Percentiles rank a stretch among this genome's conserved stretches.
phyloP scores from a whole-genome alignment of 2,329 filamentous ascomycete species.

The Akanthomyces muscarius region DNA sequence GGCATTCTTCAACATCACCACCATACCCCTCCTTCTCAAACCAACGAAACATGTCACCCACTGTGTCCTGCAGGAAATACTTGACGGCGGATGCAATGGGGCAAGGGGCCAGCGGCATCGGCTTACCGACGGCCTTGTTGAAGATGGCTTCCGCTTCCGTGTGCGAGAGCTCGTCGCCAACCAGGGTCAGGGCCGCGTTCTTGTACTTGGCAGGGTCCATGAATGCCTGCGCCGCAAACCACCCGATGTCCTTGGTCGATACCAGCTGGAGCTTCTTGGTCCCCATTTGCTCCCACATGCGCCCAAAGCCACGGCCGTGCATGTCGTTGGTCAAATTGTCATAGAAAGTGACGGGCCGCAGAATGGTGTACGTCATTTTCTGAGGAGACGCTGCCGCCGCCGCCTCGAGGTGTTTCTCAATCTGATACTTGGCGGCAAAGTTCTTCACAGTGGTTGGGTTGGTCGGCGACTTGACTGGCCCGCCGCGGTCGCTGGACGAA shows the following conservation, averaged over 20 bases:
- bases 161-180: conserved; percentile 38
- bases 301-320: conserved; percentile 30
- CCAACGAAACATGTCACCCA: conserved; percentile 36
- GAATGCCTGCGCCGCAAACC: conserved; percentile 36
- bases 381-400: conserved; percentile 15
- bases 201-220: conserved; percentile 29
- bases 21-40: conserved; percentile 34
- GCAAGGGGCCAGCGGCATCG: conserved; percentile 28
- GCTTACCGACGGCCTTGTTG: conserved; percentile 27
- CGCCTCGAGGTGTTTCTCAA: conserved; percentile 55
- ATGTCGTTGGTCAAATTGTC: conserved; percentile 34
- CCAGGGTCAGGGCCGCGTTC: conserved; percentile 33
- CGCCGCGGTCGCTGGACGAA: conserved; percentile 57
- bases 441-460: conserved; percentile 55
- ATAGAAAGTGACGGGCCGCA: conserved; percentile 39
- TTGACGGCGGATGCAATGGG: conserved; percentile 25
- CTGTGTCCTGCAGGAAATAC: conserved; percentile 30
- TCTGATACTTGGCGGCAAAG: conserved; percentile 56
- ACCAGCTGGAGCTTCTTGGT: conserved; percentile 34
- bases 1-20: conserved; percentile 30
- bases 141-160: conserved; percentile 31
- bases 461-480: conserved; percentile 29
- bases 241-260: conserved; percentile 35
- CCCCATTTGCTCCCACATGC: conserved; percentile 28
- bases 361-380: conserved; percentile 34